These are phyloP conservation scores for Lumnitzera littorea DNA, from an alignment of 345 rosid species.

Conservation along the genomic window DNA sequence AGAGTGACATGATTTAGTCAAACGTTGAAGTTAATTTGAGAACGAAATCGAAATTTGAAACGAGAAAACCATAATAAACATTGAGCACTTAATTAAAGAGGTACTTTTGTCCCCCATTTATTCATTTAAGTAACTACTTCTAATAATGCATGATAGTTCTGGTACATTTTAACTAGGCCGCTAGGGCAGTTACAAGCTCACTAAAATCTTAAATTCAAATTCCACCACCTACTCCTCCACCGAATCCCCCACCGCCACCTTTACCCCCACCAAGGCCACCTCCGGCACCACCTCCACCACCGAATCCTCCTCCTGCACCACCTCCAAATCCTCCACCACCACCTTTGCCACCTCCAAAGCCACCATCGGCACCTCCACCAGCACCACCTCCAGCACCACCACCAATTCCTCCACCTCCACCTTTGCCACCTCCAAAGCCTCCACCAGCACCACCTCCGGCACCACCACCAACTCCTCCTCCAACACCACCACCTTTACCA, in stretches of 20 bases:
- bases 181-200: too few relatives aligned
- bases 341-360: slow-evolving; percentile 13
- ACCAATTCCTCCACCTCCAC: too few relatives aligned
- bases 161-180: too few relatives aligned
- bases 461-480: slow-evolving; percentile 18
- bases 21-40: too few relatives aligned
- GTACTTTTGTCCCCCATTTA: too few relatives aligned
- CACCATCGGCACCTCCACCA: not conserved
- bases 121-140: too few relatives aligned
- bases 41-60: too few relatives aligned
- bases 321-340: slow-evolving; percentile 18
- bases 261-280: not conserved
- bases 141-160: too few relatives aligned
- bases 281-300: not conserved
- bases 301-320: not conserved
- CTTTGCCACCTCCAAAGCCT: slow-evolving; percentile 21
- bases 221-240: slow-evolving; percentile 16
- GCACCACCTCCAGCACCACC: not conserved
- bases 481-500: slow-evolving; percentile 8
- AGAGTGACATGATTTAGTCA: too few relatives aligned
- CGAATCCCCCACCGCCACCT: slow-evolving; percentile 20
- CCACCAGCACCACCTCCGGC: slow-evolving; percentile 4
- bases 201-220: too few relatives aligned
- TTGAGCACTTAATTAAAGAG: too few relatives aligned
- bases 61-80: too few relatives aligned